Conservation (phyloP, 129 eudicot genomes). For the Pseudognaphalium luteoalbum region DNA sequence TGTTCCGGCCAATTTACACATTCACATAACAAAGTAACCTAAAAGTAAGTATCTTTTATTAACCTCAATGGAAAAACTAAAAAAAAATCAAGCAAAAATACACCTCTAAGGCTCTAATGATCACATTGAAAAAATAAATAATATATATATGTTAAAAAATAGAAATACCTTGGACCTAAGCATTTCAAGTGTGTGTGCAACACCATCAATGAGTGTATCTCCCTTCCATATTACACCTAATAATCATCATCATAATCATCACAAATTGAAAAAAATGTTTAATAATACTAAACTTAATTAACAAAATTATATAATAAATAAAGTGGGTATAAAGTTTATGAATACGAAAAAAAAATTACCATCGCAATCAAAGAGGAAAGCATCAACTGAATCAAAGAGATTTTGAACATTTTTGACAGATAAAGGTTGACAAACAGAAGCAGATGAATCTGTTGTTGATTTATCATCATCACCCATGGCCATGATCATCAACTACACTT, state of each 20-base stretch:
- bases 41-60: too few species aligned
- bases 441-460: neutral
- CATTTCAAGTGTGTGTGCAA: conserved; percentile 61
- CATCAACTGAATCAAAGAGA: conserved; percentile 77
- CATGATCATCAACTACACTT: neutral
- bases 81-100: too few species aligned
- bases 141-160: neutral
- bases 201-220: conserved; percentile 81
- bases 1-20: too few species aligned
- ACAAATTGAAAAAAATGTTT: neutral
- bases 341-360: conserved; percentile 35
- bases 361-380: conserved; percentile 92
- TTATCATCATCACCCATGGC: conserved; percentile 37
- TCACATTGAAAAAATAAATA: too few species aligned
- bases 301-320: too few species aligned
- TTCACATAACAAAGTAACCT: too few species aligned
- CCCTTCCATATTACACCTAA: conserved; percentile 97
- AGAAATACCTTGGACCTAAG: conserved; percentile 74
- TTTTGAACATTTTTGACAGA: conserved; percentile 29
- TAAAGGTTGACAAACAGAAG: conserved; percentile 35
- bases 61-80: too few species aligned
- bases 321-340: neutral
- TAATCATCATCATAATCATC: neutral
- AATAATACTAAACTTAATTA: neutral
- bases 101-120: too few species aligned